Percentiles rank a stretch among this genome's conserved stretches.
phyloP scores from a whole-genome alignment of 768 basidiomycete genomes.

The Suillus placidus region DNA sequence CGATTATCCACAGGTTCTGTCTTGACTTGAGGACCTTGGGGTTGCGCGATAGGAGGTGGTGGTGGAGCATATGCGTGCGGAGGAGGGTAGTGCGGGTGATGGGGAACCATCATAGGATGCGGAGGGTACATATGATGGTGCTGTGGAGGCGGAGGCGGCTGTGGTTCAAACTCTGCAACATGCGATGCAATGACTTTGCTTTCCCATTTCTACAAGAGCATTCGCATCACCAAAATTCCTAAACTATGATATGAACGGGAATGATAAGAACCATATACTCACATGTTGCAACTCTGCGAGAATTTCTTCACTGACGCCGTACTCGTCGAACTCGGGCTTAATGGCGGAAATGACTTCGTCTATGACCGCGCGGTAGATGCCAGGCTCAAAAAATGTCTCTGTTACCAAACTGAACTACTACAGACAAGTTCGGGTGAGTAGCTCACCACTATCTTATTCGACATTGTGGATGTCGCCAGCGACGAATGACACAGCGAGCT shows the following conservation, averaged over 20 bases:
- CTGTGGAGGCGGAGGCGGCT: slow-evolving; percentile 46
- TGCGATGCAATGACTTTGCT: slow-evolving; percentile 90
- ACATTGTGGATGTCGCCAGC: slow-evolving; percentile 59
- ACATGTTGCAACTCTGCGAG: slow-evolving; percentile 87
- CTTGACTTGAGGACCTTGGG: slow-evolving; percentile 58
- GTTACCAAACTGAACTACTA: slow-evolving; percentile 60
- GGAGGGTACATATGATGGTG: slow-evolving; percentile 59
- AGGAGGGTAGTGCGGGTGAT: slow-evolving; percentile 56
- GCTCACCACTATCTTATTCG: slow-evolving; percentile 99
- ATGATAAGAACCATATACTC: slow-evolving; percentile 40
- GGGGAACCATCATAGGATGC: slow-evolving; percentile 61
- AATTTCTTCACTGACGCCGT: slow-evolving; percentile 90
- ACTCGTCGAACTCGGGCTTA: slow-evolving; percentile 95
- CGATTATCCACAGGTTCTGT: slow-evolving; percentile 72
- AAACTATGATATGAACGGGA: slow-evolving; percentile 16
- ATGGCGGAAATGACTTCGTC: slow-evolving; percentile 91
- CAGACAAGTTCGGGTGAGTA: slow-evolving; percentile 62
- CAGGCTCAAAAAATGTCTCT: slow-evolving; percentile 71
- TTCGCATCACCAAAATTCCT: slow-evolving; percentile 14
- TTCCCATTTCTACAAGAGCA: slow-evolving; percentile 85
- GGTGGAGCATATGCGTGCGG: slow-evolving; percentile 55
- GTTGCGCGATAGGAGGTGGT: slow-evolving; percentile 28
- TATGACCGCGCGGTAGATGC: slow-evolving; percentile 91
- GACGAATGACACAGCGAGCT: slow-evolving; percentile 31
- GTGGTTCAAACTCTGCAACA: slow-evolving; percentile 89